phyloP scores from a whole-genome alignment of 192 early-diverging fungal species.

The Coemansia sp. region DNA sequence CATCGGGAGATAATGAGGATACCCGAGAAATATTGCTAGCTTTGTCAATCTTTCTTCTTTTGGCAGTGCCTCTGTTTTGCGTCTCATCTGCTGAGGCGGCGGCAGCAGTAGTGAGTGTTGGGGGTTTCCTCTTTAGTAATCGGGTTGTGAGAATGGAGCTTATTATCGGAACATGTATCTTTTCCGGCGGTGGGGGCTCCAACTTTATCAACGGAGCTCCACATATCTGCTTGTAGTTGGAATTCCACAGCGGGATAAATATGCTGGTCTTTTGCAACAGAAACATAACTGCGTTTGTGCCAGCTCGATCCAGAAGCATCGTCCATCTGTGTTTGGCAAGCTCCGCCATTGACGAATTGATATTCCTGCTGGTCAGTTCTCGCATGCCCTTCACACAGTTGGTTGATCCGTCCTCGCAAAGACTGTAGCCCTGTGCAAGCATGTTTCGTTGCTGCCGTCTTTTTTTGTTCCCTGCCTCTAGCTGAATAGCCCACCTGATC shows the following conservation, averaged over 20 bases:
- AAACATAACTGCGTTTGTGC: constrained; percentile 32
- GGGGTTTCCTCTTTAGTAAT: background rate
- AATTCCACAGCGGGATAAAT: constrained; percentile 37
- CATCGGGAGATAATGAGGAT: background rate
- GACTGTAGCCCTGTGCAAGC: constrained; percentile 33
- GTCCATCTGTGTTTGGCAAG: constrained; percentile 30
- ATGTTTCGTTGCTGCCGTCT: constrained; percentile 17
- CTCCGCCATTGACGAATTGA: constrained; percentile 49
- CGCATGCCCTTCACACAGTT: constrained; percentile 31
- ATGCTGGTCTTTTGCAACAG: constrained; percentile 33
- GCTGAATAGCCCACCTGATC: constrained; percentile 24
- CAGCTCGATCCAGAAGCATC: constrained; percentile 27
- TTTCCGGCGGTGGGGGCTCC: constrained; percentile 7
- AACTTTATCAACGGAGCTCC: constrained; percentile 23
- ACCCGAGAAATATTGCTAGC: background rate
- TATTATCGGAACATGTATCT: constrained; percentile 10
- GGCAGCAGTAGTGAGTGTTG: background rate
- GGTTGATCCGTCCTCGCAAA: constrained; percentile 21
- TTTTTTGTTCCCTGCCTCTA: background rate
- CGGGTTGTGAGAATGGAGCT: constrained; percentile 1
- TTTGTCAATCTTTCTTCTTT: background rate
- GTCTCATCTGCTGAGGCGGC: background rate
- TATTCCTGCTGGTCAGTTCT: constrained; percentile 20
- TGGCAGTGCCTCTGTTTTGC: background rate
- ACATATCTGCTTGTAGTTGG: constrained; percentile 39